Evolutionary conservation across 2,329 filamentous ascomycete species (phyloP).

Genomic region (Celoporthe dispersa): DNA sequence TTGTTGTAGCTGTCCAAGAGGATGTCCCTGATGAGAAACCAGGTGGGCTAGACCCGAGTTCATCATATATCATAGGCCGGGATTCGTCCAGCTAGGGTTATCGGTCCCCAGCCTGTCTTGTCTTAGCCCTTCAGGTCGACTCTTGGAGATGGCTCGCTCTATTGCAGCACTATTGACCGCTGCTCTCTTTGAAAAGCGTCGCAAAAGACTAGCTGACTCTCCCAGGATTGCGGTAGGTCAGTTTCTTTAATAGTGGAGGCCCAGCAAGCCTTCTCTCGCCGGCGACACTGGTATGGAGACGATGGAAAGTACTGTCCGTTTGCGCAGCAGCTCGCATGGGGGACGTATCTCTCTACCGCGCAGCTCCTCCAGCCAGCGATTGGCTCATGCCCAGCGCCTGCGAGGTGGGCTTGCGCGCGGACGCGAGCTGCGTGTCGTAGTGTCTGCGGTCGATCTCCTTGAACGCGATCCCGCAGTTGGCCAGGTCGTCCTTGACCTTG

Average conservation of each 20-base stretch:
- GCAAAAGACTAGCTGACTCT: neutral
- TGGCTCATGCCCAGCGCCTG: constrained; percentile 27
- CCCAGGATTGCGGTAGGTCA: neutral
- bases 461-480: constrained; percentile 57
- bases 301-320: neutral
- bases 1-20: neutral
- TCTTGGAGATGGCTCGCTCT: neutral
- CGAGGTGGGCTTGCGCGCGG: constrained; percentile 22
- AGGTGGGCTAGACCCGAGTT: neutral
- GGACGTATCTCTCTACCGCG: neutral
- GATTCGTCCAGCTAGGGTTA: neutral
- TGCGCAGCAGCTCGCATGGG: neutral
- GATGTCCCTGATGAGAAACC: neutral
- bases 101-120: neutral
- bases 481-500: constrained; percentile 49
- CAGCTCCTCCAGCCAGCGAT: constrained; percentile 20
- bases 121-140: neutral
- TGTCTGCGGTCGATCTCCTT: constrained; percentile 55
- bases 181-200: neutral
- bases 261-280: neutral
- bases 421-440: constrained; percentile 49
- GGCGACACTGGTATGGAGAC: neutral
- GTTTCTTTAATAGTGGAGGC: neutral
- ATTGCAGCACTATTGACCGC: neutral
- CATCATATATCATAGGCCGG: neutral